Percentiles rank a stretch among this genome's conserved stretches.
Conservation (phyloP, 78 protist genomes). For the Speleostelium caveatum region DNA sequence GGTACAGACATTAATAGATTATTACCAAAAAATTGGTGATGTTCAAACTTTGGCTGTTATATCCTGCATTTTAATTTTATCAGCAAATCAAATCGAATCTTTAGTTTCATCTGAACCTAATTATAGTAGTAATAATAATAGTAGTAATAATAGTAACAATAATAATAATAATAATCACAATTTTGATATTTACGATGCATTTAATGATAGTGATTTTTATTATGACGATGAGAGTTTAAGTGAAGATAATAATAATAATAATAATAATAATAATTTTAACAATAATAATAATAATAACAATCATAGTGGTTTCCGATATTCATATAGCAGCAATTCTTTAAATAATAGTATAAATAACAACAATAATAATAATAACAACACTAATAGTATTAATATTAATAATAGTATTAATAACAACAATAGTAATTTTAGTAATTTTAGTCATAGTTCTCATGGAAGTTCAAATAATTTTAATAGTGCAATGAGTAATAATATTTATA, state of each 20-base stretch:
- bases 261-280: too few species aligned
- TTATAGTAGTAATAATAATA: neutral
- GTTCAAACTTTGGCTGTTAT: constrained; percentile 66
- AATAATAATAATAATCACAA: too few species aligned
- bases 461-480: too few species aligned
- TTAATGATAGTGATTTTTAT: too few species aligned
- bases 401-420: neutral
- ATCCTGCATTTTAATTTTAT: constrained; percentile 33
- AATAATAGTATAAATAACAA: neutral
- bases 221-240: too few species aligned
- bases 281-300: too few species aligned
- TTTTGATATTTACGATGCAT: too few species aligned
- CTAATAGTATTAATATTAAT: neutral
- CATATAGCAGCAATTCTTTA: neutral
- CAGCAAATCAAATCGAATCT: constrained; percentile 43
- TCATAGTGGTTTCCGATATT: too few species aligned
- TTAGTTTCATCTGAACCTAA: too few species aligned
- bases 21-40: constrained; percentile 64
- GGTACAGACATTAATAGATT: constrained; percentile 30
- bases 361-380: constrained; percentile 17
- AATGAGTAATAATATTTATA: too few species aligned
- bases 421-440: neutral
- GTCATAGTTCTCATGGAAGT: too few species aligned
- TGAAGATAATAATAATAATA: too few species aligned
- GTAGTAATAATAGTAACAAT: neutral